Evolutionary conservation across 805 yeast genomes (phyloP).

Genomic region (Nakazawaea wyomingensis): DNA sequence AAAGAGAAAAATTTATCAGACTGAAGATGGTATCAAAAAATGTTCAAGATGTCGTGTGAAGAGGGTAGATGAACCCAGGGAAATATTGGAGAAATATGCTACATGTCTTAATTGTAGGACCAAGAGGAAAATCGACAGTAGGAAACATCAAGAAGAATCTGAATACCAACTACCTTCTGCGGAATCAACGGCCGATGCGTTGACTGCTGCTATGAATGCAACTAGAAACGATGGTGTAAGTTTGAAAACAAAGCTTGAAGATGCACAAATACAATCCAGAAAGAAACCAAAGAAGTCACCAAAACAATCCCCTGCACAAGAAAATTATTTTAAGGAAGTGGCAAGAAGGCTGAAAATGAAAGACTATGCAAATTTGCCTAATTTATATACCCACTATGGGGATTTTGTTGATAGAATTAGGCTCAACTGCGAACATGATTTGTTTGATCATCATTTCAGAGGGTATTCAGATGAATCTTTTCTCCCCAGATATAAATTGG

Average conservation of each 20-base stretch:
- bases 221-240: constrained; percentile 1
- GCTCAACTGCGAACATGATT: constrained; percentile 28
- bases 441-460: constrained; percentile 30
- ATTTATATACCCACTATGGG: constrained; percentile 28
- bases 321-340: constrained; percentile 1
- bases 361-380: constrained; percentile 27
- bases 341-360: constrained; percentile 21
- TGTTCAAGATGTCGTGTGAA: constrained; percentile 41
- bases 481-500: constrained; percentile 29
- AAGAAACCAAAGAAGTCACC: background rate
- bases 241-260: background rate
- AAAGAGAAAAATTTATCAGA: constrained; percentile 1
- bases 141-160: constrained; percentile 11
- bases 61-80: constrained; percentile 27
- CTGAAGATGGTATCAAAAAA: constrained; percentile 25
- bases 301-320: background rate
- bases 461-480: constrained; percentile 25
- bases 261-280: background rate
- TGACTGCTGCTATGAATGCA: constrained; percentile 11
- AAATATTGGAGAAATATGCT: constrained; percentile 32
- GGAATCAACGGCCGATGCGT: constrained; percentile 11
- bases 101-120: constrained; percentile 36
- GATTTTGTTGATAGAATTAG: constrained; percentile 29
- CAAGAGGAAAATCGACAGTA: constrained; percentile 30
- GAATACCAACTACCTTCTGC: constrained; percentile 10